Percentiles rank a stretch among this genome's conserved stretches.
These are phyloP conservation scores for Pseudevernia furfuracea DNA, from an alignment of 495 filamentous ascomycete species.

Conservation along the genomic window DNA sequence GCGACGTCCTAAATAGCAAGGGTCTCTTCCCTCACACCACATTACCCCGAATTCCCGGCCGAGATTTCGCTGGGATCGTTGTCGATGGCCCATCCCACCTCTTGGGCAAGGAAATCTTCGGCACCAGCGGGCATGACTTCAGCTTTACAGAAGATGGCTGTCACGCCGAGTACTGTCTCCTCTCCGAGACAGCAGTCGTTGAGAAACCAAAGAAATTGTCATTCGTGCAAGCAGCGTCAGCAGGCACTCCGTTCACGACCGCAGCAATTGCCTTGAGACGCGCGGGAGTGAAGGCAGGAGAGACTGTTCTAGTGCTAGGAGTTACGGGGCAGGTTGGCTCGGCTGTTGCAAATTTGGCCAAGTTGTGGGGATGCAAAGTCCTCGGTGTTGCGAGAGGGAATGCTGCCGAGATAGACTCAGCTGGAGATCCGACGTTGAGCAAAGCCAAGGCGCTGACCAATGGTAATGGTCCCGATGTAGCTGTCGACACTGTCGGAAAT, in stretches of 20 bases:
- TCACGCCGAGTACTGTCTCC: conserved; percentile 33
- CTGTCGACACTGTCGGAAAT: conserved; percentile 34
- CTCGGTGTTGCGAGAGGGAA: conserved; percentile 26
- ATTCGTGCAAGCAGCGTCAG: conserved; percentile 26
- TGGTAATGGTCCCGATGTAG: conserved; percentile 32
- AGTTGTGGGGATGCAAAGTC: conserved; percentile 28
- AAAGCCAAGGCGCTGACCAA: conserved; percentile 30
- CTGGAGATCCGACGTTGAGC: conserved; percentile 27
- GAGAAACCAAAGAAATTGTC: conserved; percentile 25
- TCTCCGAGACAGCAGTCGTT: conserved; percentile 25
- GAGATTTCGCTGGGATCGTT: conserved; percentile 18
- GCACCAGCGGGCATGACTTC: conserved; percentile 27
- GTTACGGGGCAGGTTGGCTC: conserved; percentile 33
- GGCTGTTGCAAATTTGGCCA: conserved; percentile 31
- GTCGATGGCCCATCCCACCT: conserved; percentile 19
- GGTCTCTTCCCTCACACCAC: not conserved
- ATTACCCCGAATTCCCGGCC: not conserved
- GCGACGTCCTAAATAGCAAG: conserved; percentile 2
- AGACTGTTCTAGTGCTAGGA: conserved; percentile 34
- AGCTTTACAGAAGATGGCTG: conserved; percentile 29
- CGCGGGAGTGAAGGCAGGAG: conserved; percentile 26
- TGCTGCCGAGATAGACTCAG: conserved; percentile 29
- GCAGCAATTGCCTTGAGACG: conserved; percentile 28
- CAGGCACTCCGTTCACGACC: conserved; percentile 34
- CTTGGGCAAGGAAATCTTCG: conserved; percentile 31